phyloP scores from a whole-genome alignment of 441 rosid species.

The Capsella rubella region DNA sequence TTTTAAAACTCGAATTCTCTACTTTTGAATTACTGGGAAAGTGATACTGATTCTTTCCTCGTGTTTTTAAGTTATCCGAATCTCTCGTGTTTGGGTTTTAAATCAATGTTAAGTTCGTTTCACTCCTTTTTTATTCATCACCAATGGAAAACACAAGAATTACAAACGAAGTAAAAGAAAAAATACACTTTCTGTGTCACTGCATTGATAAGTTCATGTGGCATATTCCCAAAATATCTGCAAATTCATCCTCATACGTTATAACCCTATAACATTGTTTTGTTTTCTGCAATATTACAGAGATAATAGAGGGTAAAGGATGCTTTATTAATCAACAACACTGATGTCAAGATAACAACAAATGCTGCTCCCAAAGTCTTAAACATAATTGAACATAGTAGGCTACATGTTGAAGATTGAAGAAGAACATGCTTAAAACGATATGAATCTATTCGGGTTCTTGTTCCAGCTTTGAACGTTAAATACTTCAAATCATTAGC shows the following conservation, averaged over 20 bases:
- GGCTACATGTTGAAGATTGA: conserved; percentile 6
- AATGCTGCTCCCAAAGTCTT: conserved; percentile 12
- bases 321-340: conserved; percentile 29
- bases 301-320: not conserved
- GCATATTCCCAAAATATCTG: too few relatives aligned
- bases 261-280: too few relatives aligned
- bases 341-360: conserved; percentile 36
- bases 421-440: conserved; percentile 14
- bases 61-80: conserved; percentile 26
- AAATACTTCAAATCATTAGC: conserved; percentile 33
- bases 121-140: not conserved
- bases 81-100: conserved; percentile 3
- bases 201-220: too few relatives aligned
- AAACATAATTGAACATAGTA: conserved; percentile 21
- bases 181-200: not conserved
- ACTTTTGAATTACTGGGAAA: conserved; percentile 34
- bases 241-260: too few relatives aligned
- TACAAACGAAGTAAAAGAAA: not conserved
- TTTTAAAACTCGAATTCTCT: conserved; percentile 23
- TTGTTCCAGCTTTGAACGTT: conserved; percentile 5
- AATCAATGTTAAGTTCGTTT: conserved; percentile 10
- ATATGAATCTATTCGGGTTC: not conserved
- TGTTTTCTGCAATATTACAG: too few relatives aligned
- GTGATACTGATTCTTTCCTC: conserved; percentile 34
- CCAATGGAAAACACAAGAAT: not conserved